Conservation (phyloP, 257 asterid species). For the Scutellaria barbata region DNA sequence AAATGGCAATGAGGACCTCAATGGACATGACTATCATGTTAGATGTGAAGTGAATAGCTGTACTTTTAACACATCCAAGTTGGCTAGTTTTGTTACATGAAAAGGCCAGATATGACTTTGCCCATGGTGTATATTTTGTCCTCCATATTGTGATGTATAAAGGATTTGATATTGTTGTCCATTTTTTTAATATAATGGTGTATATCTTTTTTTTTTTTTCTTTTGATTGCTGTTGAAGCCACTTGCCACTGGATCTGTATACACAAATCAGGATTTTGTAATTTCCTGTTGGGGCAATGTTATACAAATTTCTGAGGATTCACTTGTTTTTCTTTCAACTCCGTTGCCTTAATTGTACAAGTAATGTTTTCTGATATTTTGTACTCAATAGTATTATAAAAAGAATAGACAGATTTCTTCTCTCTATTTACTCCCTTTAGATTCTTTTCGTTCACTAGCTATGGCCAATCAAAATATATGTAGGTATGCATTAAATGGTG, state of each 20-base stretch:
- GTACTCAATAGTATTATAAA: too few species aligned
- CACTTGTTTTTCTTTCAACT: not conserved
- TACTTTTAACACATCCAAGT: slow-evolving; percentile 31
- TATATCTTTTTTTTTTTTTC: slow-evolving; percentile 29
- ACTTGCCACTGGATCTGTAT: slow-evolving; percentile 34
- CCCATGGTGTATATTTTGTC: slow-evolving; percentile 37
- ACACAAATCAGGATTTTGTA: slow-evolving; percentile 37
- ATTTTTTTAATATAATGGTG: slow-evolving; percentile 11
- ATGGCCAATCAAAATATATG: too few species aligned
- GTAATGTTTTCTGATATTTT: not conserved
- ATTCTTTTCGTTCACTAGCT: too few species aligned
- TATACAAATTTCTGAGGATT: slow-evolving; percentile 33
- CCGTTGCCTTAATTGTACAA: not conserved
- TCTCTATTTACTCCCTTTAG: too few species aligned
- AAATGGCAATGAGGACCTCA: not conserved
- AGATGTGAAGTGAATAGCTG: slow-evolving; percentile 24
- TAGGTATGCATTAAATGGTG: too few species aligned
- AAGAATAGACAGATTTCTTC: too few species aligned
- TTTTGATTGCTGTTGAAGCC: slow-evolving; percentile 13
- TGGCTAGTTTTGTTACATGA: slow-evolving; percentile 37
- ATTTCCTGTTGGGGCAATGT: slow-evolving; percentile 32
- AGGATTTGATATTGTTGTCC: slow-evolving; percentile 19
- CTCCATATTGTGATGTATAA: slow-evolving; percentile 27
- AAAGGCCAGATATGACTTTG: slow-evolving; percentile 29
- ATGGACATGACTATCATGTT: slow-evolving; percentile 11